These are phyloP conservation scores for Spathaspora boniae DNA, from an alignment of 805 yeast species.

Conservation along the genomic window DNA sequence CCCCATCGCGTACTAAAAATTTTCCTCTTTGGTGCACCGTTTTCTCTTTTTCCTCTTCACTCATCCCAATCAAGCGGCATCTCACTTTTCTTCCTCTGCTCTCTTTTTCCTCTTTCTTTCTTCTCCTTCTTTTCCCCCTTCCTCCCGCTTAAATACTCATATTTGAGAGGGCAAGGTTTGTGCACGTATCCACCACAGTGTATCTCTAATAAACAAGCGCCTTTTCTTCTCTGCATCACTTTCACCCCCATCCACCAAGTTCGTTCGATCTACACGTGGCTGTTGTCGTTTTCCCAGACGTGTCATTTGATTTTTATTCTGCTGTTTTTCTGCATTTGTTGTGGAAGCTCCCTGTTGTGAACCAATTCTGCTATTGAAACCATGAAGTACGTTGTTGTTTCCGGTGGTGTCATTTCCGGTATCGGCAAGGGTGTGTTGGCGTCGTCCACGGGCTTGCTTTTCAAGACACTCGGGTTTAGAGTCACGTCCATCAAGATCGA, in stretches of 20 bases:
- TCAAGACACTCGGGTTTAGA: constrained; percentile 90
- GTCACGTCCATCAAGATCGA: constrained; percentile 98
- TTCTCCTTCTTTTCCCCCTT: constrained; percentile 30
- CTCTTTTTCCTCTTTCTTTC: constrained; percentile 10
- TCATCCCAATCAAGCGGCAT: background rate
- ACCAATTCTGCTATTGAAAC: background rate
- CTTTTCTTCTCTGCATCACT: background rate
- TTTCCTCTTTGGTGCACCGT: constrained; percentile 10
- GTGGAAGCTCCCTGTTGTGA: constrained; percentile 3
- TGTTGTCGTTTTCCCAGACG: background rate
- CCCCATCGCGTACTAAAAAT: constrained; percentile 4
- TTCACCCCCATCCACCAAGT: background rate
- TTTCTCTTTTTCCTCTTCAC: constrained; percentile 6
- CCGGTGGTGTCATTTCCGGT: constrained; percentile 99
- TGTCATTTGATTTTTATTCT: background rate
- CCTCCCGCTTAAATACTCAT: constrained; percentile 44
- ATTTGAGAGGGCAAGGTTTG: constrained; percentile 38
- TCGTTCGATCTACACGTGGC: too few species aligned
- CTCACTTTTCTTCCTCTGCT: constrained; percentile 7
- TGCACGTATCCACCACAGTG: too few species aligned
- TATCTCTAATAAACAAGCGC: constrained; percentile 2
- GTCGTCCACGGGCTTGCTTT: constrained; percentile 90
- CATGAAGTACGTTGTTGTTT: constrained; percentile 98
- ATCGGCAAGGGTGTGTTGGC: constrained; percentile 99
- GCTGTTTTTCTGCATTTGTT: too few species aligned